These are phyloP conservation scores for Conticribra weissflogii DNA, from an alignment of 108 stramenopile species.

Conservation along the genomic window DNA sequence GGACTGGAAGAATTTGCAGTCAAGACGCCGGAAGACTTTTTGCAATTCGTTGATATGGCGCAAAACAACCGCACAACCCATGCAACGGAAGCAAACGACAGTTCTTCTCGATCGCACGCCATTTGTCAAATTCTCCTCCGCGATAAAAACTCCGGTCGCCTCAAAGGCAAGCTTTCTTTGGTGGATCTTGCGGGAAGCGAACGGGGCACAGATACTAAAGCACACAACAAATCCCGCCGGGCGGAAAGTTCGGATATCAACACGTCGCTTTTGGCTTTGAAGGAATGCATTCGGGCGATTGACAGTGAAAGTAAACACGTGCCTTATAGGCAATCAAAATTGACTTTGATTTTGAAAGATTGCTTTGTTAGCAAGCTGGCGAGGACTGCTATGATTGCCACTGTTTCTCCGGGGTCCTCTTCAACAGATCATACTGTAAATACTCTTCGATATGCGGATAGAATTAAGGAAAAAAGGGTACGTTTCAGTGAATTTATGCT, in stretches of 20 bases:
- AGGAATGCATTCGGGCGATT: constrained; percentile 97
- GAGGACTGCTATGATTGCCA: constrained; percentile 98
- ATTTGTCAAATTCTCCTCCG: constrained; percentile 95
- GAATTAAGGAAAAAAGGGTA: constrained; percentile 92
- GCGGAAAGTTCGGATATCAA: constrained; percentile 98
- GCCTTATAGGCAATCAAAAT: constrained; percentile 98
- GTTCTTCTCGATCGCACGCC: constrained; percentile 94
- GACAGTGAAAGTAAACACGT: constrained; percentile 85
- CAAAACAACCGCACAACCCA: constrained; percentile 95
- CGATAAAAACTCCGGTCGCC: constrained; percentile 52
- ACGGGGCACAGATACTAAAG: constrained; percentile 94
- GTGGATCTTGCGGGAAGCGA: constrained; percentile 98
- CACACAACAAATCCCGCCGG: constrained; percentile 92
- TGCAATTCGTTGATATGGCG: constrained; percentile 81
- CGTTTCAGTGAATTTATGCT: constrained; percentile 7
- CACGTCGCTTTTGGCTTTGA: constrained; percentile 93
- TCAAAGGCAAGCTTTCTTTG: constrained; percentile 89
- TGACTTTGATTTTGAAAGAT: constrained; percentile 97
- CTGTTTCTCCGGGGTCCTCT: constrained; percentile 90
- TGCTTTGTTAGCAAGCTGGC: constrained; percentile 91
- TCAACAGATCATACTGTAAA: constrained; percentile 97
- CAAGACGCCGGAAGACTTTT: constrained; percentile 73
- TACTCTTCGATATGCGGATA: constrained; percentile 96
- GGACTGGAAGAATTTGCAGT: constrained; percentile 89
- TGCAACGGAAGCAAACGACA: constrained; percentile 93